Base-by-base conservation (phyloP, 2,329 filamentous ascomycete species). In the Nemania abortiva region DNA sequence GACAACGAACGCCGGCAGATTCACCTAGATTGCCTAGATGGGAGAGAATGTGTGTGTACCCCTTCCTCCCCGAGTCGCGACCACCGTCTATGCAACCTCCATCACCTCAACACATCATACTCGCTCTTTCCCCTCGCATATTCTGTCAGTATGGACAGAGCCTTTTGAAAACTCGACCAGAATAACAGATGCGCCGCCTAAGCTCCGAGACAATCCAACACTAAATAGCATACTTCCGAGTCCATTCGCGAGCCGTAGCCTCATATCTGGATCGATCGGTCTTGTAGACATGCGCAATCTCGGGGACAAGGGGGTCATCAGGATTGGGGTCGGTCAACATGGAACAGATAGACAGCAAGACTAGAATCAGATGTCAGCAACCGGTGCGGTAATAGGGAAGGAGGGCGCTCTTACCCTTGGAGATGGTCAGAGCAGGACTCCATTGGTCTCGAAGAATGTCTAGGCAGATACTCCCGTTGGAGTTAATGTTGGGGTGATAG, bases 401-500 rank as follows among this genome's bases (percentile, higher is more conserved):
- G 11, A 3, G 22, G 39, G 27, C 61, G 53, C 72, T 15, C 84
- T 66, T 85, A 97, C 96, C 96, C 90, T 99, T 99, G 71, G 94
- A 97, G 79, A 99, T 98, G 75, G 96, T 99, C 83, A 99, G 87
- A 74, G 96, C 96, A 50, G 96, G 96, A 83, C 95, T 98, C 96
- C 96, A 99, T 86, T 99, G 96, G 84, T 99, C 96, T 86, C 96
- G 91, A 80, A 99, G 87, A 80, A 99, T 99, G 81, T 99, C 96
- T 82, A 99, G 86, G 84, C 96, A 99, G 84, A 99, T 99, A 84
- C 95, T 98, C 84, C 96, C 96, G 83, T 98, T 98, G 76, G 94
- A 97, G 90, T 99, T 99, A 94, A 99, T 99, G 86, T 99, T 99
- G 79, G 96, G 96, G 86, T 99, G 96, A 84, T 99, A 99, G 87